Conservation (phyloP, 148 eudicot species). For the Talinum fruticosum region DNA sequence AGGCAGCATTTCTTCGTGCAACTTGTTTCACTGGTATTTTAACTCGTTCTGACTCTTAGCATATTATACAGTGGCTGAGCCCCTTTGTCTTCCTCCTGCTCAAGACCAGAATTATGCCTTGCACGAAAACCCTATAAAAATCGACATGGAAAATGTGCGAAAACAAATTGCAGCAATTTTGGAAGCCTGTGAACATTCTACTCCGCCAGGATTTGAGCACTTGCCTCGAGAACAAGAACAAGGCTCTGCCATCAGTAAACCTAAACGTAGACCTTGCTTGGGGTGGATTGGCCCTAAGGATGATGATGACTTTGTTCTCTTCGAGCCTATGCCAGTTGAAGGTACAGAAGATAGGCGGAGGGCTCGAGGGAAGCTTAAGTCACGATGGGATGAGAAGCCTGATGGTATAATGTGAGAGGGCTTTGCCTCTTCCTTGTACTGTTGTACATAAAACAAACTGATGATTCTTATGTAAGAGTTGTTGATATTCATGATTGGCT, state of each 20-base stretch:
- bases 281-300: slow-evolving; percentile 27
- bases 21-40: neutral
- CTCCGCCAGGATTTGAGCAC: slow-evolving; percentile 18
- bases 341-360: slow-evolving; percentile 8
- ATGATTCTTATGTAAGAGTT: slow-evolving; percentile 10
- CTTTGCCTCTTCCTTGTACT: neutral
- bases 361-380: slow-evolving; percentile 23
- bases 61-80: slow-evolving; percentile 10
- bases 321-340: slow-evolving; percentile 21
- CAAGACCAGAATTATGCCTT: neutral
- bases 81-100: neutral
- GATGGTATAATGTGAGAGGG: neutral
- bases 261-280: slow-evolving; percentile 20
- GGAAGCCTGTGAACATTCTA: neutral
- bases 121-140: neutral
- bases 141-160: neutral
- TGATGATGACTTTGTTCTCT: slow-evolving; percentile 24
- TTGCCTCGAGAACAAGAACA: neutral
- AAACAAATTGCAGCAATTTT: neutral
- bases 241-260: neutral
- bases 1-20: neutral
- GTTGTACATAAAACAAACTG: slow-evolving; percentile 20
- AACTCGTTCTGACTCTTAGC: neutral
- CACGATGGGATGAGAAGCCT: slow-evolving; percentile 31
- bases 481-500: neutral